These are phyloP conservation scores for Metschnikowia gelsemii DNA, from an alignment of 805 yeast genomes.

Conservation along the genomic window DNA sequence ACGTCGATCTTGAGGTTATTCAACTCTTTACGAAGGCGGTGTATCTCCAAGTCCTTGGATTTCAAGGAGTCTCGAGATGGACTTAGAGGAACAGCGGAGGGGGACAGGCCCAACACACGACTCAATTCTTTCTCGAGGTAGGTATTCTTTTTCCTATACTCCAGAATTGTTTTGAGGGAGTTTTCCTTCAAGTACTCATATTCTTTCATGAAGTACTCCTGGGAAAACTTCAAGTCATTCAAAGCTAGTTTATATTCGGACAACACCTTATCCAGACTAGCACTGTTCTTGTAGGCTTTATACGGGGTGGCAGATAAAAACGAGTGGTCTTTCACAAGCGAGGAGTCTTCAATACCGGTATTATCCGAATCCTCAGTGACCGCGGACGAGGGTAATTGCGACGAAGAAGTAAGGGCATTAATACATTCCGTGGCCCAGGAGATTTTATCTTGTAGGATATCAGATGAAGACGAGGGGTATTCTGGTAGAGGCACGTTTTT, in stretches of 20 bases:
- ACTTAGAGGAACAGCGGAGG: not conserved
- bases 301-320: conserved; percentile 28
- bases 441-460: conserved; percentile 26
- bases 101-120: conserved; percentile 6
- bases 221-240: conserved; percentile 68
- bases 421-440: conserved; percentile 43
- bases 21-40: conserved; percentile 45
- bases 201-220: conserved; percentile 64
- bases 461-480: conserved; percentile 14
- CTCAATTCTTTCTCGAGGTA: conserved; percentile 53
- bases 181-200: conserved; percentile 64
- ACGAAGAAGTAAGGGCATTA: conserved; percentile 28
- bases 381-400: conserved; percentile 9
- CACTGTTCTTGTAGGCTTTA: conserved; percentile 13
- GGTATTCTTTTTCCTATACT: conserved; percentile 49
- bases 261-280: conserved; percentile 20
- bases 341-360: conserved; percentile 18
- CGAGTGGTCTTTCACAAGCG: conserved; percentile 30
- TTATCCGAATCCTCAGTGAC: conserved; percentile 5
- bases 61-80: conserved; percentile 14
- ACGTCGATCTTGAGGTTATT: conserved; percentile 45
- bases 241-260: conserved; percentile 56
- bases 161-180: conserved; percentile 52
- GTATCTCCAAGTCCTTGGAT: conserved; percentile 40
- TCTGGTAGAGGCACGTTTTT: conserved; percentile 41